A percentile compares a stretch with the other conserved stretches of the same genome.
These are phyloP conservation scores for Mycena crocata DNA, from an alignment of 768 basidiomycete species.

Conservation along the genomic window DNA sequence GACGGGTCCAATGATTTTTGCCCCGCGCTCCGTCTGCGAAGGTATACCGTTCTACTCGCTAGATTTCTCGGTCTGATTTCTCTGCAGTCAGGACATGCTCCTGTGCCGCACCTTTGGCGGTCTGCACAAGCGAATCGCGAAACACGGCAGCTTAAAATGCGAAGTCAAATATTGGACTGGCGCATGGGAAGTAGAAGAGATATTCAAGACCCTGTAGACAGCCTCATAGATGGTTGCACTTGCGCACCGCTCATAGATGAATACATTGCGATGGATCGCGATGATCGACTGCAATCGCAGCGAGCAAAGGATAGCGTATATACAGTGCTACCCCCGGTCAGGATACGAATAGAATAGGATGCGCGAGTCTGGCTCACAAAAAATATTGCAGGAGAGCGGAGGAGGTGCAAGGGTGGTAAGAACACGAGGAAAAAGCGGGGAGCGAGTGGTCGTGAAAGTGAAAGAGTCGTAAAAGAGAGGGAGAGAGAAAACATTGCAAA, in stretches of 20 bases:
- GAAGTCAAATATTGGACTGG: constrained; percentile 89
- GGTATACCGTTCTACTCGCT: constrained; percentile 53
- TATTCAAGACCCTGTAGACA: constrained; percentile 61
- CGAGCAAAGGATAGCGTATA: constrained; percentile 19
- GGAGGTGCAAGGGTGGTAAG: too few species aligned
- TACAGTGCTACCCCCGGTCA: constrained; percentile 18
- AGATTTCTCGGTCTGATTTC: not conserved
- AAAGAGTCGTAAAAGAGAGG: constrained; percentile 1
- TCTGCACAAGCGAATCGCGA: constrained; percentile 80
- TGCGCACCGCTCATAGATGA: constrained; percentile 17
- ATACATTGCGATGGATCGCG: constrained; percentile 22
- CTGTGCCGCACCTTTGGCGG: constrained; percentile 85
- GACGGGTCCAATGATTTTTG: constrained; percentile 98
- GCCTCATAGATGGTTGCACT: constrained; percentile 34
- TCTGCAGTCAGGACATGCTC: constrained; percentile 79
- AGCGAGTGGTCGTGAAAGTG: constrained; percentile 20
- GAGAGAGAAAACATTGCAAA: constrained; percentile 28
- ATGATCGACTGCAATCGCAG: not conserved
- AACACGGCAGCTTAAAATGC: constrained; percentile 84
- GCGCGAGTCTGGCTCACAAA: constrained; percentile 28
- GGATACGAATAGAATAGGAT: constrained; percentile 2
- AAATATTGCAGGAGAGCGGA: constrained; percentile 22
- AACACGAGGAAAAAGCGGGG: not conserved
- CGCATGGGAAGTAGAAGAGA: constrained; percentile 97
- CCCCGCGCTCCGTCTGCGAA: constrained; percentile 83